Conservation (phyloP, 2,329 filamentous ascomycete species). For the Fusarium sp. region DNA sequence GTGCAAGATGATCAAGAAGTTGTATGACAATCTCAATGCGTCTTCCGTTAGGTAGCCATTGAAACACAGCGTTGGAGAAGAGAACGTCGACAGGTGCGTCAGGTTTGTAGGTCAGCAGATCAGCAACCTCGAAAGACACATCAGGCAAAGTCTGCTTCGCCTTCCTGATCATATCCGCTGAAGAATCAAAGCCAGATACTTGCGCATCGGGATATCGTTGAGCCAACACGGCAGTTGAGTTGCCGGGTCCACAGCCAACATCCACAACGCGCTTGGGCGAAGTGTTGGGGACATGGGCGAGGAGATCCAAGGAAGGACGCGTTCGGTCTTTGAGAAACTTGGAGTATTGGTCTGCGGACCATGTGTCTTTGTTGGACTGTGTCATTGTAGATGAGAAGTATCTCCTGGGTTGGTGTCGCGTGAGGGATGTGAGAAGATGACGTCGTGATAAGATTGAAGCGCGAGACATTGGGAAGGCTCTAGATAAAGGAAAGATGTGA, state of each 20-base stretch:
- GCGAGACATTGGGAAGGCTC: neutral
- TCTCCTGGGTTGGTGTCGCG: slow-evolving; percentile 4
- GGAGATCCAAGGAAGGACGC: slow-evolving; percentile 65
- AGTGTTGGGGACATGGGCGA: slow-evolving; percentile 60
- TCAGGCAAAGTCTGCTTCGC: slow-evolving; percentile 58
- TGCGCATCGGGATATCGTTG: slow-evolving; percentile 61
- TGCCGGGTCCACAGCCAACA: slow-evolving; percentile 72
- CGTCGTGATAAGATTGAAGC: slow-evolving; percentile 16
- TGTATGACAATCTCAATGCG: slow-evolving; percentile 61
- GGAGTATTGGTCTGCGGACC: slow-evolving; percentile 69
- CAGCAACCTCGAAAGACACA: slow-evolving; percentile 60
- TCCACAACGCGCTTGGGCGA: slow-evolving; percentile 64
- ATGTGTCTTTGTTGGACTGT: slow-evolving; percentile 49
- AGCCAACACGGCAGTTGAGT: slow-evolving; percentile 65
- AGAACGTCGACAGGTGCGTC: slow-evolving; percentile 57
- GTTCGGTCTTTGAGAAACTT: slow-evolving; percentile 68
- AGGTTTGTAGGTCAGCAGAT: slow-evolving; percentile 59
- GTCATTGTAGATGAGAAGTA: slow-evolving; percentile 18
- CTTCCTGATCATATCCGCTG: slow-evolving; percentile 66
- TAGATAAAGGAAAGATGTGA: neutral
- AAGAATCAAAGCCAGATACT: slow-evolving; percentile 67
- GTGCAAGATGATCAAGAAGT: slow-evolving; percentile 56
- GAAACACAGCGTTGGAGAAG: slow-evolving; percentile 70
- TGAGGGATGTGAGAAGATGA: slow-evolving; percentile 16
- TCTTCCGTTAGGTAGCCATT: slow-evolving; percentile 63